These are phyloP conservation scores for Populus simonii DNA, from an alignment of 345 rosid genomes.

Conservation along the genomic window DNA sequence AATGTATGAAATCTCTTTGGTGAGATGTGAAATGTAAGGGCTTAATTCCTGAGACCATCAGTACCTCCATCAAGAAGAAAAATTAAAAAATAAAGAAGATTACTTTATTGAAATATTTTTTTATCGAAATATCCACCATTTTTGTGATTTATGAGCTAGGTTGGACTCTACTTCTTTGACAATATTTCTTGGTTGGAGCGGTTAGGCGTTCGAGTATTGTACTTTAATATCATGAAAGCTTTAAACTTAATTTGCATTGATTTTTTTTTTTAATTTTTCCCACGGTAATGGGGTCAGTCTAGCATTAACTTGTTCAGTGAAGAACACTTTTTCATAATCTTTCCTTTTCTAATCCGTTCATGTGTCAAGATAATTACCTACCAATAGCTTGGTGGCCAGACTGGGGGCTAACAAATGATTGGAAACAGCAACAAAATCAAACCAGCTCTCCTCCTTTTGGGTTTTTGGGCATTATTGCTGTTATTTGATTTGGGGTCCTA, in stretches of 20 bases:
- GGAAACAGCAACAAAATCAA: slow-evolving; percentile 40
- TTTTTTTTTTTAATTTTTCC: not conserved
- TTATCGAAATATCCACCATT: no score
- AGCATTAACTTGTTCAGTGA: not conserved
- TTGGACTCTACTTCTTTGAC: not conserved
- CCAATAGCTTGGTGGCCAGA: slow-evolving; percentile 34
- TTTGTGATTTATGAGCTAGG: not conserved
- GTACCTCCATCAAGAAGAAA: no score
- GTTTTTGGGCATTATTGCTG: slow-evolving; percentile 17
- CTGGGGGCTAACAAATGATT: slow-evolving; percentile 40
- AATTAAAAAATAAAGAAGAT: no score
- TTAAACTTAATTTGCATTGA: slow-evolving; percentile 7
- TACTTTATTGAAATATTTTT: no score
- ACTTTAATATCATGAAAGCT: not conserved
- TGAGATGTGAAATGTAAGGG: no score
- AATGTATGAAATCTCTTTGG: no score
- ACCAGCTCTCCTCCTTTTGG: not conserved
- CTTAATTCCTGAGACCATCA: no score
- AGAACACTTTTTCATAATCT: not conserved
- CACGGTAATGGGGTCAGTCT: not conserved
- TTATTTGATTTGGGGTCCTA: slow-evolving; percentile 32
- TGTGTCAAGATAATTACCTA: slow-evolving; percentile 30
- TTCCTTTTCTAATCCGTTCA: slow-evolving; percentile 16
- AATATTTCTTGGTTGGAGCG: slow-evolving; percentile 3
- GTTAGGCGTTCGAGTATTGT: slow-evolving; percentile 1